Evolutionary conservation across 2,329 filamentous ascomycete genomes (phyloP).

Genomic region (Stagonosporopsis vannaccii): DNA sequence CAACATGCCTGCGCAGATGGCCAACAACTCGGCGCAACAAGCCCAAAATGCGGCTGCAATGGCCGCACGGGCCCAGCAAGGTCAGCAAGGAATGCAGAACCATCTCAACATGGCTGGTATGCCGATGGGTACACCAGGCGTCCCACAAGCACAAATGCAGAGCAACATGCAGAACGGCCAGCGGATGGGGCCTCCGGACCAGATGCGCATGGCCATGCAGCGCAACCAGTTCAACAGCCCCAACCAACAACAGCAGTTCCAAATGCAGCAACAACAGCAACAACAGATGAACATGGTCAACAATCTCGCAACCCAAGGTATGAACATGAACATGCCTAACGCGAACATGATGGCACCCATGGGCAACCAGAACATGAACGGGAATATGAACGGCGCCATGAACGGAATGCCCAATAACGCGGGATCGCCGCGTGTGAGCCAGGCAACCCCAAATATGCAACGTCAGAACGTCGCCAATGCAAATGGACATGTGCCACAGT

Average conservation of each 20-base stretch:
- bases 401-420: constrained; percentile 47
- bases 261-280: constrained; percentile 43
- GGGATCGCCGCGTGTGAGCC: constrained; percentile 44
- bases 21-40: constrained; percentile 38
- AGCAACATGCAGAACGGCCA: constrained; percentile 63
- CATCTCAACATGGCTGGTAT: constrained; percentile 60
- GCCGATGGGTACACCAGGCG: constrained; percentile 63
- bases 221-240: constrained; percentile 41
- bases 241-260: constrained; percentile 45
- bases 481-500: constrained; percentile 45
- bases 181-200: constrained; percentile 60
- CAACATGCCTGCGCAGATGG: constrained; percentile 40
- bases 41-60: constrained; percentile 43
- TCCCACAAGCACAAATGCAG: constrained; percentile 75
- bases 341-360: constrained; percentile 46
- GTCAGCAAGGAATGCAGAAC: constrained; percentile 56
- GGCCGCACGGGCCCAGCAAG: constrained; percentile 43
- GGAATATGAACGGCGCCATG: constrained; percentile 44
- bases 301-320: constrained; percentile 38
- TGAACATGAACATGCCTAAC: constrained; percentile 47
- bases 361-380: constrained; percentile 42
- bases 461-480: constrained; percentile 39
- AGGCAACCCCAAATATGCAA: constrained; percentile 41
- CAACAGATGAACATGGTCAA: constrained; percentile 45
- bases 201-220: constrained; percentile 51